A percentile compares a stretch with the other conserved stretches of the same genome.
Evolutionary conservation across 1,284 basidiomycete species (phyloP).

Genomic region (Austroboletus novae-zelandiae): DNA sequence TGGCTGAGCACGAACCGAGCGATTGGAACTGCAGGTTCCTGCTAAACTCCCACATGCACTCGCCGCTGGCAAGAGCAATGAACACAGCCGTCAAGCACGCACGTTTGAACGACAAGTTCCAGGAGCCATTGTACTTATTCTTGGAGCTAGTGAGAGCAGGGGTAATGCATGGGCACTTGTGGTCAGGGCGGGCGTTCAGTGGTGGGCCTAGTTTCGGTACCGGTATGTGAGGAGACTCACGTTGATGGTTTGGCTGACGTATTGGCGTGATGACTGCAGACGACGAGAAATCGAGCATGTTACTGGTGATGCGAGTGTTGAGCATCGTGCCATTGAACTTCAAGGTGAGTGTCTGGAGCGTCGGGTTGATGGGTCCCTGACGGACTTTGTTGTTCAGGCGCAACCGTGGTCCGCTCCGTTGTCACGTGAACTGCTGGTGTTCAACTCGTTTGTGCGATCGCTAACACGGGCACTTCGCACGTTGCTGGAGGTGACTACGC

Average conservation of each 20-base stretch:
- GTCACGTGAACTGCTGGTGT: slow-evolving; percentile 93
- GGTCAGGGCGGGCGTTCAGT: slow-evolving; percentile 85
- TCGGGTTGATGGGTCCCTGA: slow-evolving; percentile 7
- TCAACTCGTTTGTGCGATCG: slow-evolving; percentile 95
- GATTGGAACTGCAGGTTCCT: slow-evolving; percentile 63
- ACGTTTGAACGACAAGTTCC: slow-evolving; percentile 95
- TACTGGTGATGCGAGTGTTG: slow-evolving; percentile 94
- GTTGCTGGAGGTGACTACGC: slow-evolving; percentile 85
- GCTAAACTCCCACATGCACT: slow-evolving; percentile 84
- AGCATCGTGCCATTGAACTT: slow-evolving; percentile 92
- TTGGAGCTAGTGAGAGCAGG: slow-evolving; percentile 92
- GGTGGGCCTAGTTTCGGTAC: slow-evolving; percentile 95
- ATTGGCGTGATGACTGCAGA: slow-evolving; percentile 45
- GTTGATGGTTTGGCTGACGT: slow-evolving; percentile 12
- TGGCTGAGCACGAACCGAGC: slow-evolving; percentile 10
- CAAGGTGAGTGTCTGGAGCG: slow-evolving; percentile 56
- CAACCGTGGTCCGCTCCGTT: slow-evolving; percentile 93
- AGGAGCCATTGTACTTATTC: slow-evolving; percentile 93
- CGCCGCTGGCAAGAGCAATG: slow-evolving; percentile 88
- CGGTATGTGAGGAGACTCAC: slow-evolving; percentile 46
- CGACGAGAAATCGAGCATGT: slow-evolving; percentile 88
- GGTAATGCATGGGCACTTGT: slow-evolving; percentile 91
- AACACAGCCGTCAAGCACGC: slow-evolving; percentile 75
- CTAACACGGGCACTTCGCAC: slow-evolving; percentile 88
- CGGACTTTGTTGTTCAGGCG: slow-evolving; percentile 41